Base-by-base conservation (phyloP, 139 green algal genomes). In the Astrephomene gubernaculifera region DNA sequence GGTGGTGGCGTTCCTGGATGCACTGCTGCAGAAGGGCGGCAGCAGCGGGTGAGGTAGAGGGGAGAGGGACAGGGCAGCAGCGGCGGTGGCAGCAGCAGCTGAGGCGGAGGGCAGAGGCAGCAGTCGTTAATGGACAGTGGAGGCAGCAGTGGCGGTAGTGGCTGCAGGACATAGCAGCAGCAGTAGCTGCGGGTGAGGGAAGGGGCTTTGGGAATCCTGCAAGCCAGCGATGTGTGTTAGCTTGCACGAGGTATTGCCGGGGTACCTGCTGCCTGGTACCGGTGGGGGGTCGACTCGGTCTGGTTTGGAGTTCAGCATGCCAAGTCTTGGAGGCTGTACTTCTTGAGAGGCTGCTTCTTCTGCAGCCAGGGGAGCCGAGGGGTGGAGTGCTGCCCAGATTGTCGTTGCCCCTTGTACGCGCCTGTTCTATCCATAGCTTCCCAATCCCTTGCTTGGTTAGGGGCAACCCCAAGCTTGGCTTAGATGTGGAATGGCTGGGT, bases 1-100 rank as follows among this genome's bases (percentile, higher is more conserved):
- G 39, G 61, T 64, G 60, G 41, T 73, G 38, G 41, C 41, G 4
- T 73, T 83, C 41, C 41, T 83, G 39, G 76, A 83, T n/a, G 10
- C 63, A 41, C 17, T 83, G 60, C 60, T 73, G 31, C 2, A 1
- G 14, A 2, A 45, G 1, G 21, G 17, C 4, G 68, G 39, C 5
- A 54, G 68, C 39, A 57, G 67, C 36, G 36, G 67, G 29, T 57
- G 12, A n/a, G n/a, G n/a, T n/a, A n/a, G n/a, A n/a, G n/a, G n/a
- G n/a, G n/a, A n/a, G 49, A 57, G 49, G 12, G 49, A 12, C 12
- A 17, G 12, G 49, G 49, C 49, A 25, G 49, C 49, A 57, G 49
- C 49, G 49, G 49, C 17, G 49, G 49, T 17, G 49, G 49, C 49
- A 25, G 49, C 49, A 12, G 49, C 49, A 12, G 17, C 49, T 25